Percentiles rank a stretch among this genome's conserved stretches.
Conservation (phyloP, 192 early-diverging fungal genomes). For the Kappamyces sp. region DNA sequence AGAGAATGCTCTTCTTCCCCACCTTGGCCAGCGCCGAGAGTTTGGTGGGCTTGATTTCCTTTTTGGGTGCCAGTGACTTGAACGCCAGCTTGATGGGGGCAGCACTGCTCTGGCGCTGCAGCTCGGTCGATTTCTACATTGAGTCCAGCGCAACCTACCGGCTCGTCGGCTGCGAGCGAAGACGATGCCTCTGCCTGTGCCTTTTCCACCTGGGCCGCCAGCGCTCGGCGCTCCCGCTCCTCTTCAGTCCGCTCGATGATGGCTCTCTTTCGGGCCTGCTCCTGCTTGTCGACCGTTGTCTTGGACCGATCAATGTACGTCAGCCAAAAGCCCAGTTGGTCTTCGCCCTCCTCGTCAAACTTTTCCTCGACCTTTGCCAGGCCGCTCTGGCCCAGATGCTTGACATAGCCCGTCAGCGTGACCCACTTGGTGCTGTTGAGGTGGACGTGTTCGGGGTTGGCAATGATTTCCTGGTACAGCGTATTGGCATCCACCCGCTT, state of each 20-base stretch:
- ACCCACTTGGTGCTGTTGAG: constrained; percentile 96
- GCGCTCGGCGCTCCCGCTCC: constrained; percentile 66
- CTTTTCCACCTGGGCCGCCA: constrained; percentile 79
- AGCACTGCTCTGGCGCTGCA: constrained; percentile 56
- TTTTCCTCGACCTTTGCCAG: constrained; percentile 83
- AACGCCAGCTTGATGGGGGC: constrained; percentile 71
- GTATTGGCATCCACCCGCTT: constrained; percentile 84
- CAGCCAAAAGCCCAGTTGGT: constrained; percentile 43
- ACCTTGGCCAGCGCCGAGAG: constrained; percentile 8
- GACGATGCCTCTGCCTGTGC: constrained; percentile 47
- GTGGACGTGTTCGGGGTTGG: constrained; percentile 85
- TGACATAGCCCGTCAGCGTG: constrained; percentile 82
- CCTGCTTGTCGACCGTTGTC: constrained; percentile 76
- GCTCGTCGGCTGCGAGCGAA: constrained; percentile 17
- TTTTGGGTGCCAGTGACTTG: constrained; percentile 30
- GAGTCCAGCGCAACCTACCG: neutral
- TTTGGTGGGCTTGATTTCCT: constrained; percentile 24
- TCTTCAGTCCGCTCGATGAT: constrained; percentile 81
- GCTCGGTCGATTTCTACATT: constrained; percentile 41
- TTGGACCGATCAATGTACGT: constrained; percentile 89
- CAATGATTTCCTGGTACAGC: constrained; percentile 95
- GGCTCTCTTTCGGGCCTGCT: constrained; percentile 72
- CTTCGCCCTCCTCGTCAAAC: constrained; percentile 76
- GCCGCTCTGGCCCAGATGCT: constrained; percentile 78
- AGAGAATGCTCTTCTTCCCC: neutral